Conservation (phyloP, 306 rosid genomes). For the Amphicarpaea edgeworthii region DNA sequence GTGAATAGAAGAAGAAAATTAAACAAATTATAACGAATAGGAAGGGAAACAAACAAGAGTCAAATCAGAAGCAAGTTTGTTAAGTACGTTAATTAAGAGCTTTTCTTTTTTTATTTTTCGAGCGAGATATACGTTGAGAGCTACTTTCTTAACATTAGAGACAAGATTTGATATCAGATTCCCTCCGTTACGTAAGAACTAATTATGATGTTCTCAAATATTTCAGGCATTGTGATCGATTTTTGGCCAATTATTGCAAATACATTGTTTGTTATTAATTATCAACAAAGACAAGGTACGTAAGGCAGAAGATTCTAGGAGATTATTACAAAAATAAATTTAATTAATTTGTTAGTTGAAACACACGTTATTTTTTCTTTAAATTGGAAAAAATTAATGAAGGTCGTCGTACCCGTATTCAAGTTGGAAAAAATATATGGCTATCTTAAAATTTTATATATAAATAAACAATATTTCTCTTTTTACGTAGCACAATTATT, state of each 20-base stretch:
- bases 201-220: background rate
- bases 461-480: background rate
- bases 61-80: background rate
- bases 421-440: background rate
- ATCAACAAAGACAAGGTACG: background rate
- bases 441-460: background rate
- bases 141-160: background rate
- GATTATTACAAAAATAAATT: no score
- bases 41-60: background rate
- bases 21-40: background rate
- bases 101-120: no score
- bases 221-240: background rate
- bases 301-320: no score
- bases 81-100: no score
- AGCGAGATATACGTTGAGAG: no score
- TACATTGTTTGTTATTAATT: background rate
- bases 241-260: background rate
- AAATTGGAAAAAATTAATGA: background rate
- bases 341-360: background rate
- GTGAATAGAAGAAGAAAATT: background rate
- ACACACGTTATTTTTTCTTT: background rate
- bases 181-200: background rate
- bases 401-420: background rate
- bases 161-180: background rate
- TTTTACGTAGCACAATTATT: background rate